Conservation (phyloP, 129 eudicot species). For the Flaveria ramosissima region DNA sequence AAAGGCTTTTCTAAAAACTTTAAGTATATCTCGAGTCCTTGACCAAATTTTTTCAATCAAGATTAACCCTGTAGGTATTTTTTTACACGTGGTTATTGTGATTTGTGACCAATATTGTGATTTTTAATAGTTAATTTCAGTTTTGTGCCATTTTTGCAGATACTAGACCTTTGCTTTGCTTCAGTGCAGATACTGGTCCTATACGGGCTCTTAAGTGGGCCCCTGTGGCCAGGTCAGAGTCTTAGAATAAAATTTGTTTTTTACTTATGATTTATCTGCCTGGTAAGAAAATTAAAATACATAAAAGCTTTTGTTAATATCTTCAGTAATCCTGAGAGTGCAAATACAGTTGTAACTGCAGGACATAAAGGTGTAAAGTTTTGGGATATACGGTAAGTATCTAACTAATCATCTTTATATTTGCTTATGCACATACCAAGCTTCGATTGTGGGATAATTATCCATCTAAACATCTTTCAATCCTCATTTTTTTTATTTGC, state of each 20-base stretch:
- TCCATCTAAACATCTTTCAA: background rate
- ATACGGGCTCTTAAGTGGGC: slow-evolving; percentile 89
- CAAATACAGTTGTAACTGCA: slow-evolving; percentile 65
- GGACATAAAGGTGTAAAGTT: slow-evolving; percentile 73
- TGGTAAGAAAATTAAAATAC: background rate
- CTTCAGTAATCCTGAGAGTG: slow-evolving; percentile 76
- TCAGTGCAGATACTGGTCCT: slow-evolving; percentile 86
- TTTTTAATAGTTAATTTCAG: slow-evolving; percentile 14
- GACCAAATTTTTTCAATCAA: too few species aligned
- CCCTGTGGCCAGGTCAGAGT: slow-evolving; percentile 61
- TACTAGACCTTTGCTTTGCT: slow-evolving; percentile 81
- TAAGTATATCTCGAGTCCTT: too few species aligned
- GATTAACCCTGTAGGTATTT: too few species aligned
- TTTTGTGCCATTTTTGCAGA: slow-evolving; percentile 49
- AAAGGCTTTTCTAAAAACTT: too few species aligned
- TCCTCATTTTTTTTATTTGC: slow-evolving; percentile 12
- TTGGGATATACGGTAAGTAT: slow-evolving; percentile 85
- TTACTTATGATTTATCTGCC: background rate
- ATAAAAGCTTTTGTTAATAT: slow-evolving; percentile 12
- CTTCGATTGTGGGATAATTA: background rate
- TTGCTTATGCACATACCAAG: background rate
- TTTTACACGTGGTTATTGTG: too few species aligned
- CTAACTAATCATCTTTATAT: background rate
- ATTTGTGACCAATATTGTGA: background rate
- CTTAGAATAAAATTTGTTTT: background rate